phyloP scores from a whole-genome alignment of 352 stramenopile species.

The Phytophthora hybrid region DNA sequence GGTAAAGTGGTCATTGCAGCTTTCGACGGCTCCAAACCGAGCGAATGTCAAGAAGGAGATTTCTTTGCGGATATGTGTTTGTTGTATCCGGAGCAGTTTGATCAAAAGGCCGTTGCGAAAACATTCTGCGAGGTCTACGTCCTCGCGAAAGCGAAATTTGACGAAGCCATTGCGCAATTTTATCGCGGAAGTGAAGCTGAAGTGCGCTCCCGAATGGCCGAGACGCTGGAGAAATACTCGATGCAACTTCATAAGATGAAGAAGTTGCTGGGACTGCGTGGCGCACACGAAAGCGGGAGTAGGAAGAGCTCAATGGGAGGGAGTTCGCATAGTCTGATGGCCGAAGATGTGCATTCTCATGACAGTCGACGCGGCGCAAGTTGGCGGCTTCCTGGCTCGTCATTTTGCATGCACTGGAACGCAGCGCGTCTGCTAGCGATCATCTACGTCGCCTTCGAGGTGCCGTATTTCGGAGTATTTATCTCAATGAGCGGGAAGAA shows the following conservation, averaged over 20 bases:
- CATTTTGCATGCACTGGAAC: slow-evolving; percentile 62
- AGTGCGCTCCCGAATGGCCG: slow-evolving; percentile 46
- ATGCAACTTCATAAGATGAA: slow-evolving; percentile 79
- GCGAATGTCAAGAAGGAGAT: slow-evolving; percentile 61
- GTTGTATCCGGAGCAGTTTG: slow-evolving; percentile 58
- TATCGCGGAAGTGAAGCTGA: slow-evolving; percentile 50
- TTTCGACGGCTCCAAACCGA: slow-evolving; percentile 52
- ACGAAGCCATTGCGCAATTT: slow-evolving; percentile 62
- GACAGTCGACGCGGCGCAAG: not conserved
- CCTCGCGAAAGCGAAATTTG: slow-evolving; percentile 69
- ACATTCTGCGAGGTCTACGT: slow-evolving; percentile 86
- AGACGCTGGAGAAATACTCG: slow-evolving; percentile 60
- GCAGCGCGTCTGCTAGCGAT: slow-evolving; percentile 45
- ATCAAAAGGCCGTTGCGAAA: slow-evolving; percentile 75
- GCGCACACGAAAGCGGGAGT: slow-evolving; percentile 11
- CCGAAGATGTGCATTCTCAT: not conserved
- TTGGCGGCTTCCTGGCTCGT: slow-evolving; percentile 59
- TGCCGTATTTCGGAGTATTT: slow-evolving; percentile 76
- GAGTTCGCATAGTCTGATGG: slow-evolving; percentile 13
- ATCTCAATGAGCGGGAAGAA: slow-evolving; percentile 59
- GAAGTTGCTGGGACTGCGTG: slow-evolving; percentile 69
- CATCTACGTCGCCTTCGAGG: slow-evolving; percentile 68
- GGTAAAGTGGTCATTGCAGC: slow-evolving; percentile 56
- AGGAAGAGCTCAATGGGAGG: slow-evolving; percentile 29
- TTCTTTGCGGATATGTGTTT: slow-evolving; percentile 74